Evolutionary conservation across 2,329 filamentous ascomycete species (phyloP), one percentile per base, ranked within the genome.

Genomic region (Trichocomaceae sp.): DNA sequence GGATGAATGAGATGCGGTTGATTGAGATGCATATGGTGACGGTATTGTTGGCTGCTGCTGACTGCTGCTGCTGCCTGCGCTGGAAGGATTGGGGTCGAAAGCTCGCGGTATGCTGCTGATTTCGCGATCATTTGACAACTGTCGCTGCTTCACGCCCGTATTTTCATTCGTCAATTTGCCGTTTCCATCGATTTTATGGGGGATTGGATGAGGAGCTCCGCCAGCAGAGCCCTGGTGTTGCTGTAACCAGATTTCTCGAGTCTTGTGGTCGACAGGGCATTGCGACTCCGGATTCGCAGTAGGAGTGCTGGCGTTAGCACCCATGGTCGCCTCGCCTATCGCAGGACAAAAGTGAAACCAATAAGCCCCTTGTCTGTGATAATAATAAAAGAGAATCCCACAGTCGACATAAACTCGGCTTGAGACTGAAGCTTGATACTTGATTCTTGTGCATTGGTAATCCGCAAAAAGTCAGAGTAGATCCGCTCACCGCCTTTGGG

Each of bases 241-340:
- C 74, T 67, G 82, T 72, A 97, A 81, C 92, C 92, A 99, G 64
- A 86, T 83, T 64, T 90, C 87, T 64, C 93, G 86, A 51, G 90
- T 87, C 65, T 89, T 88, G 74, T 91, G 87, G 74, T 97, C 91
- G 65, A 97, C 90, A 5, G 93, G 93, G 66, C 93, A 97, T 56
- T 78, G 78, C 41, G 71, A 72, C 31, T 66, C 54, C 41, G 66
- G 47, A 26, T 62, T 50, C 26, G 59, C 42, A 9, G 62, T 56
- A 5, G 64, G 31, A 39, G 69, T 72, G 60, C 72, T 74, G 46
- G 66, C 69, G 58, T 63, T 65, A 50, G 70, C 68, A 33, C 68
- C 70, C 71, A 73, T 74, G 52, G 57, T 62, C 57, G 35, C 5
- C 35, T 62, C 57, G 35, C 5, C 35, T 50, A 17, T n/a, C 19